A percentile compares a stretch with the other conserved stretches of the same genome.
These are phyloP conservation scores for Davidsoniella australis DNA, from an alignment of 2,329 filamentous ascomycete genomes.

Conservation along the genomic window DNA sequence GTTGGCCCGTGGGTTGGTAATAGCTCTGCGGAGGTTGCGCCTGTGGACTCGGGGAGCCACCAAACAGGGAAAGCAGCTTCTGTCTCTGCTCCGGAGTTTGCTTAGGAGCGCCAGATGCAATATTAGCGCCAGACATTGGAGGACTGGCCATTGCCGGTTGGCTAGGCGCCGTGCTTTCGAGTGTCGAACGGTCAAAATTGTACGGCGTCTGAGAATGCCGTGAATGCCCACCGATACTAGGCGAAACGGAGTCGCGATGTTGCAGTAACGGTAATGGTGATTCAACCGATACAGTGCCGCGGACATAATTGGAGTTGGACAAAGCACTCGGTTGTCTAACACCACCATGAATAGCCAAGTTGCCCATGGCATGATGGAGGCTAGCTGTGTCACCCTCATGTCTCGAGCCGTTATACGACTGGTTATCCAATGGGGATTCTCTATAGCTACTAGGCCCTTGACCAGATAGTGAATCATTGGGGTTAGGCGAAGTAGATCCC, in stretches of 20 bases:
- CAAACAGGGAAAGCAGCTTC: constrained; percentile 44
- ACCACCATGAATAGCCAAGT: constrained; percentile 11
- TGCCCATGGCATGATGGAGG: constrained; percentile 9
- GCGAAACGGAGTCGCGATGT: constrained; percentile 8
- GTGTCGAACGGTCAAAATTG: constrained; percentile 10
- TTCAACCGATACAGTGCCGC: constrained; percentile 10
- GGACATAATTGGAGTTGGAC: constrained; percentile 9
- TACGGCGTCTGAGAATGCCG: constrained; percentile 12
- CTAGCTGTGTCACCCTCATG: constrained; percentile 2
- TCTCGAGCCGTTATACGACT: constrained; percentile 4
- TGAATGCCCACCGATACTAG: constrained; percentile 11
- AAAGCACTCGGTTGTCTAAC: constrained; percentile 7
- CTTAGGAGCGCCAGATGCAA: constrained; percentile 17
- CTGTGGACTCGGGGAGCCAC: constrained; percentile 26
- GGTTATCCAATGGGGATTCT: constrained; percentile 11
- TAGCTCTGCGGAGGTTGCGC: constrained; percentile 1
- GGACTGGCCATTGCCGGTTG: constrained; percentile 16
- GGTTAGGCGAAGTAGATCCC: neutral
- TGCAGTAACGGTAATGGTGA: constrained; percentile 6
- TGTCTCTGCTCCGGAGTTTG: constrained; percentile 26
- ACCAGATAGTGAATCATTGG: neutral
- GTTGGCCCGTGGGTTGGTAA: neutral
- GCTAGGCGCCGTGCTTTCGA: constrained; percentile 11
- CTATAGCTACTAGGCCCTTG: constrained; percentile 8
- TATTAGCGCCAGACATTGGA: constrained; percentile 17